Conservation (phyloP, 208 protist species). For the Leishmania lainsoni region DNA sequence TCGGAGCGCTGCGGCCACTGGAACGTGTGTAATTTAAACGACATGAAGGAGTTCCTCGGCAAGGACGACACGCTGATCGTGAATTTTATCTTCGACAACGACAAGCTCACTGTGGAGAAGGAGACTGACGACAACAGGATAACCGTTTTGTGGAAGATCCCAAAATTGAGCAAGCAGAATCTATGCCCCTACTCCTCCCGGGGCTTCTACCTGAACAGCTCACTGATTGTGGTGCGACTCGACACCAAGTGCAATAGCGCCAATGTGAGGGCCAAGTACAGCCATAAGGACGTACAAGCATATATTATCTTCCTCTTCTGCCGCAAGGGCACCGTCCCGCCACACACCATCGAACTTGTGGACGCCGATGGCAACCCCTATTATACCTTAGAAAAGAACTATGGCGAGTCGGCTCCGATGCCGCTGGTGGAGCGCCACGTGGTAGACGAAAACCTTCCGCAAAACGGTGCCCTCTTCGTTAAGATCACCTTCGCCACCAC, state of each 20-base stretch:
- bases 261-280: conserved; percentile 37
- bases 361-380: conserved; percentile 43
- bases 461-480: conserved; percentile 45
- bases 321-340: conserved; percentile 60
- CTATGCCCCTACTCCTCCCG: conserved; percentile 75
- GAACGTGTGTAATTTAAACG: conserved; percentile 66
- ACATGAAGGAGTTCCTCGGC: conserved; percentile 63
- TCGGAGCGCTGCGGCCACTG: conserved; percentile 88
- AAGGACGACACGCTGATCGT: conserved; percentile 58
- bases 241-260: conserved; percentile 54
- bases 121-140: conserved; percentile 33
- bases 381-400: conserved; percentile 39
- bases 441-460: conserved; percentile 41
- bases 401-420: conserved; percentile 43
- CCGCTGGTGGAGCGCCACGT: conserved; percentile 47
- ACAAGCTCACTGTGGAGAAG: conserved; percentile 46
- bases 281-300: conserved; percentile 40
- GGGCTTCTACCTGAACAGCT: conserved; percentile 59
- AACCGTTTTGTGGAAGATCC: conserved; percentile 68
- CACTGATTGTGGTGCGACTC: conserved; percentile 48
- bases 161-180: conserved; percentile 59
- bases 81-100: conserved; percentile 78
- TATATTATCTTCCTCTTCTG: conserved; percentile 82
- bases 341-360: conserved; percentile 76
- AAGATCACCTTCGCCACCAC: conserved; percentile 43